Percentiles rank a stretch among this genome's conserved stretches.
phyloP scores from a whole-genome alignment of 805 yeast species.

The Starmerella geochares region DNA sequence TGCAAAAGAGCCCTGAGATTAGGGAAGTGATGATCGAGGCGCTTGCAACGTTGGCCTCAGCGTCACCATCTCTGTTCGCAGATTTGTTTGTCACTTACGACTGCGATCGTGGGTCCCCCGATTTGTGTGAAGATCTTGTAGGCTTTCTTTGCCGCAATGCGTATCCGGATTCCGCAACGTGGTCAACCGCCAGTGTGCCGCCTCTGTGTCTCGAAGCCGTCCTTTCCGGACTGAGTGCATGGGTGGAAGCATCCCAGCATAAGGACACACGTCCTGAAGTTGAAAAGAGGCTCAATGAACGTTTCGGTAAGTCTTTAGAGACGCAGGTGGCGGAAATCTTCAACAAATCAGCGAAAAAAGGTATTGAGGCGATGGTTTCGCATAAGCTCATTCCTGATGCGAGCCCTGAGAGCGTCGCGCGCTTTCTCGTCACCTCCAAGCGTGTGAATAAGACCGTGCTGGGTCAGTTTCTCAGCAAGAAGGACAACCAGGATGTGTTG shows the following conservation, averaged over 20 bases:
- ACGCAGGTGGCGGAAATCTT: slow-evolving; percentile 64
- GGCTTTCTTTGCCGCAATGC: slow-evolving; percentile 67
- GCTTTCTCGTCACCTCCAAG: slow-evolving; percentile 67
- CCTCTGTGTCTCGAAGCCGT: slow-evolving; percentile 88
- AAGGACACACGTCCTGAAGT: not conserved
- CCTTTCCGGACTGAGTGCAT: slow-evolving; percentile 48
- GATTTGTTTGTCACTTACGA: slow-evolving; percentile 73
- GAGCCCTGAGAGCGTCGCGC: slow-evolving; percentile 50
- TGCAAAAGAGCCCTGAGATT: slow-evolving; percentile 29
- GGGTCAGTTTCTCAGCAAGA: slow-evolving; percentile 79
- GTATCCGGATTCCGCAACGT: slow-evolving; percentile 70
- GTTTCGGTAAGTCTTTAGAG: slow-evolving; percentile 53
- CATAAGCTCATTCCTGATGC: slow-evolving; percentile 50
- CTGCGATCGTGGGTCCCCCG: slow-evolving; percentile 79
- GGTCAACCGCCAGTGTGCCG: slow-evolving; percentile 78
- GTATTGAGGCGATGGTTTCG: slow-evolving; percentile 54
- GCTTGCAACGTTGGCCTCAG: slow-evolving; percentile 49
- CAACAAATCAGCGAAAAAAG: slow-evolving; percentile 69
- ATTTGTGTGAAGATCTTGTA: slow-evolving; percentile 56
- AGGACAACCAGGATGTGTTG: slow-evolving; percentile 51
- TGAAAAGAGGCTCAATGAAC: not conserved
- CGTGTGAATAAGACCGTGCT: slow-evolving; percentile 76
- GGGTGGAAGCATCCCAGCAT: slow-evolving; percentile 8
- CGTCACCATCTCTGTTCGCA: slow-evolving; percentile 60
- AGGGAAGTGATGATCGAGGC: slow-evolving; percentile 81